These are phyloP conservation scores for Penicillium sp. DNA, from an alignment of 2,329 filamentous ascomycete genomes.

Conservation along the genomic window DNA sequence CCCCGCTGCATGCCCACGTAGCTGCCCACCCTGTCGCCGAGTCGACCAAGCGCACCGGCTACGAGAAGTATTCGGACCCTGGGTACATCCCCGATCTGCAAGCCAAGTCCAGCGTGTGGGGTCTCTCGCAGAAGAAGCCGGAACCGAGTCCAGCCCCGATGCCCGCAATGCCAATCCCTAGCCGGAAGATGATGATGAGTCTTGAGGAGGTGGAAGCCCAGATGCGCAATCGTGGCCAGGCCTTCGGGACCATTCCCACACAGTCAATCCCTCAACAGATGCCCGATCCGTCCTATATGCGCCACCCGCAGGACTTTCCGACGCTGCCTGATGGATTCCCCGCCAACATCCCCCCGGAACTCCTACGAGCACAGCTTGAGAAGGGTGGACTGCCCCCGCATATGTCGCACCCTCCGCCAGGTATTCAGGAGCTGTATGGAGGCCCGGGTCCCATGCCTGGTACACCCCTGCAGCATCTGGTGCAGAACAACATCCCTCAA, in stretches of 20 bases:
- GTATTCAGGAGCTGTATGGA: slow-evolving; percentile 43
- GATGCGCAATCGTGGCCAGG: slow-evolving; percentile 68
- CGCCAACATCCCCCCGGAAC: slow-evolving; percentile 42
- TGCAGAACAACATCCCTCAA: slow-evolving; percentile 72
- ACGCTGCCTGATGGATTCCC: slow-evolving; percentile 32
- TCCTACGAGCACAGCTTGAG: slow-evolving; percentile 47
- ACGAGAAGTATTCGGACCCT: slow-evolving; percentile 85
- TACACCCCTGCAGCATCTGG: slow-evolving; percentile 70
- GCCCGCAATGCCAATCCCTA: slow-evolving; percentile 23
- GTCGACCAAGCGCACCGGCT: slow-evolving; percentile 70
- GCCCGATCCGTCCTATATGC: slow-evolving; percentile 31
- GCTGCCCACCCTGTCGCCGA: slow-evolving; percentile 45
- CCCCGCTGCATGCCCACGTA: slow-evolving; percentile 30
- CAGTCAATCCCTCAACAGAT: slow-evolving; percentile 30
- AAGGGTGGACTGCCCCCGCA: slow-evolving; percentile 38
- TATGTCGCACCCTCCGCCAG: slow-evolving; percentile 38
- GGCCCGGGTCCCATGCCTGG: slow-evolving; percentile 47
- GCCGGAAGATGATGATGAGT: slow-evolving; percentile 86
- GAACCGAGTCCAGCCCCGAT: slow-evolving; percentile 19
- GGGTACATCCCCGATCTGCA: slow-evolving; percentile 86
- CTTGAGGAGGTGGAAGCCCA: slow-evolving; percentile 95
- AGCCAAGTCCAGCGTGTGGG: slow-evolving; percentile 92
- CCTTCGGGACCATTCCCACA: slow-evolving; percentile 24
- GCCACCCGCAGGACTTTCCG: slow-evolving; percentile 35
- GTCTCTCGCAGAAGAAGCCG: slow-evolving; percentile 55